Percentiles rank a stretch among this genome's conserved stretches.
These are phyloP conservation scores for Calendula officinalis DNA, from an alignment of 129 eudicot genomes.

Conservation along the genomic window DNA sequence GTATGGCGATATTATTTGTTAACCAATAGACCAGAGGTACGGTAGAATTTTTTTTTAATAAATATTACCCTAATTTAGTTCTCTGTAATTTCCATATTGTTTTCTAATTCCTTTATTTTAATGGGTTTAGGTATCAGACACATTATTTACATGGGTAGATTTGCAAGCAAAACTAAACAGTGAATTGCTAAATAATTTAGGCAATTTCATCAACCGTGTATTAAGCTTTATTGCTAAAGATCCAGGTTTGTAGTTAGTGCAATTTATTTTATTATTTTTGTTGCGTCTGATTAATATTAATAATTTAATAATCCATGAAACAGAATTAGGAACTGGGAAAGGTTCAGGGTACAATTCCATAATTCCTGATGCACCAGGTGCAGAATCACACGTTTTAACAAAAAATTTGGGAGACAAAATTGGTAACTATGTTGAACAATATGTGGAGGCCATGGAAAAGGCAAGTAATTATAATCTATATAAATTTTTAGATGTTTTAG, in stretches of 20 bases:
- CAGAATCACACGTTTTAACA: slow-evolving; percentile 53
- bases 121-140: slow-evolving; percentile 68
- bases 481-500: too few species aligned
- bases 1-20: slow-evolving; percentile 92
- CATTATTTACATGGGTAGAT: slow-evolving; percentile 79
- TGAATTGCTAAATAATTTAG: slow-evolving; percentile 71
- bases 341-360: slow-evolving; percentile 72
- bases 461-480: slow-evolving; percentile 33
- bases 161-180: slow-evolving; percentile 77
- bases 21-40: slow-evolving; percentile 90
- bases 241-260: slow-evolving; percentile 26
- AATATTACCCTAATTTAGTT: background rate
- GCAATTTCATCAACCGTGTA: slow-evolving; percentile 82
- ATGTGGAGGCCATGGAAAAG: slow-evolving; percentile 84
- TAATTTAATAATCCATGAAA: background rate
- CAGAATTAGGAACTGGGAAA: slow-evolving; percentile 37
- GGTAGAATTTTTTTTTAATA: slow-evolving; percentile 40
- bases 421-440: slow-evolving; percentile 58
- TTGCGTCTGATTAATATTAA: background rate
- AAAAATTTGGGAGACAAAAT: slow-evolving; percentile 60
- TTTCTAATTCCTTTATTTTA: background rate
- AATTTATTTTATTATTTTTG: background rate
- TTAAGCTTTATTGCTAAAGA: slow-evolving; percentile 86
- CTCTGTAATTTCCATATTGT: background rate
- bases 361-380: slow-evolving; percentile 67